Conservation (phyloP, 169 alveolate genomes). For the Cryptosporidium viatorum region DNA sequence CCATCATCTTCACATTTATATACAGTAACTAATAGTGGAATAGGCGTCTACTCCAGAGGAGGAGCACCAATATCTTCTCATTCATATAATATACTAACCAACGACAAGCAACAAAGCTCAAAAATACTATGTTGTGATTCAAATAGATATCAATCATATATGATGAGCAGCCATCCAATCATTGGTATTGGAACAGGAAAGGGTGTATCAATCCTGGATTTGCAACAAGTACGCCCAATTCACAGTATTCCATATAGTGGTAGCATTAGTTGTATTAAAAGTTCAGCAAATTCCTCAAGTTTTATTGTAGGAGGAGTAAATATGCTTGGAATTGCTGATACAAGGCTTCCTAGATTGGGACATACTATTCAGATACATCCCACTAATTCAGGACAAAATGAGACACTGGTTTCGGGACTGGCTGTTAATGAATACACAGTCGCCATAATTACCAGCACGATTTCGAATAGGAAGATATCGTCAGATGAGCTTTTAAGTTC, state of each 20-base stretch:
- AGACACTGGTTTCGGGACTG: conserved; percentile 37
- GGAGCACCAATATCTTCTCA: conserved; percentile 63
- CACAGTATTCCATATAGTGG: conserved; percentile 60
- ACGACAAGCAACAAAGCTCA: neutral
- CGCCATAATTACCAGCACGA: conserved; percentile 44
- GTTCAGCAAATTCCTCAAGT: conserved; percentile 31
- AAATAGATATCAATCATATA: conserved; percentile 37
- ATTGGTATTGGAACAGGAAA: conserved; percentile 61
- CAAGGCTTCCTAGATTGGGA: conserved; percentile 53
- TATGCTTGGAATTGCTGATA: conserved; percentile 62
- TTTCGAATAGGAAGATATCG: conserved; percentile 13
- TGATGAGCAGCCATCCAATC: conserved; percentile 8
- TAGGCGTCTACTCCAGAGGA: conserved; percentile 68
- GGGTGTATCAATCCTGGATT: conserved; percentile 70
- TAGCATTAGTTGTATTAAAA: conserved; percentile 37
- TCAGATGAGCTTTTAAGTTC: conserved; percentile 34
- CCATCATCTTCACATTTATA: conserved; percentile 63
- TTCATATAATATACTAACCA: conserved; percentile 14
- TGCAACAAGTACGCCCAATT: conserved; percentile 41
- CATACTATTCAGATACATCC: conserved; percentile 51
- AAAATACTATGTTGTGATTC: conserved; percentile 56
- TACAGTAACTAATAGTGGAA: conserved; percentile 60
- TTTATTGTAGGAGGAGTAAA: conserved; percentile 64
- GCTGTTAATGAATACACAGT: conserved; percentile 66
- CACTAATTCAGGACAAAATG: neutral